These are phyloP conservation scores for Myochromella boudieri DNA, from an alignment of 768 basidiomycete genomes.

Conservation along the genomic window DNA sequence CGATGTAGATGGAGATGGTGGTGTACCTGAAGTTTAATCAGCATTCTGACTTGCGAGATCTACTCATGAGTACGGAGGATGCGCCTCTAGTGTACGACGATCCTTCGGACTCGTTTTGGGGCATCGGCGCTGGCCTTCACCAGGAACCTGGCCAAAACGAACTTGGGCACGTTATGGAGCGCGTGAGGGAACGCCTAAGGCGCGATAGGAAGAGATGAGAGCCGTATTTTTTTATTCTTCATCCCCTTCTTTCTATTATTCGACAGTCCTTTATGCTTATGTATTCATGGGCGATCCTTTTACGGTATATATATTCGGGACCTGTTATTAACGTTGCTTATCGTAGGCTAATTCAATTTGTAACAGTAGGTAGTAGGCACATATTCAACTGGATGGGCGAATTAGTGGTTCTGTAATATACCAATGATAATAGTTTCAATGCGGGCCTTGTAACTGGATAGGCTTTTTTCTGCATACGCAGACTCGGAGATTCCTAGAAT, in stretches of 20 bases:
- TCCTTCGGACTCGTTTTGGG: conserved; percentile 64
- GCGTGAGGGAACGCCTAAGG: conserved; percentile 49
- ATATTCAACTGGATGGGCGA: no score
- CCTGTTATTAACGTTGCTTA: no score
- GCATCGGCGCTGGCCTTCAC: conserved; percentile 43
- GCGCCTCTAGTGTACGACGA: conserved; percentile 55
- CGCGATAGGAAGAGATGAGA: conserved; percentile 17
- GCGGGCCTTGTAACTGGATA: no score
- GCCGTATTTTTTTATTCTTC: neutral
- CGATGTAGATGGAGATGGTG: conserved; percentile 65
- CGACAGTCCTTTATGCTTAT: no score
- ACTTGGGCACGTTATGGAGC: conserved; percentile 59
- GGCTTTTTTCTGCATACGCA: no score
- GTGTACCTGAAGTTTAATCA: conserved; percentile 69
- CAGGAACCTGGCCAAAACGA: conserved; percentile 49
- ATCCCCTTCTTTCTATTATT: neutral
- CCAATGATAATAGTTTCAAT: no score
- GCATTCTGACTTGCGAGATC: conserved; percentile 53
- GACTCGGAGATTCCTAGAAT: no score
- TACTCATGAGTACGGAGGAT: conserved; percentile 55
- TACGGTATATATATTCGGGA: no score
- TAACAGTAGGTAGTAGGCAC: no score
- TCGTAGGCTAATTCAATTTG: no score
- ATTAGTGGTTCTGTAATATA: no score
- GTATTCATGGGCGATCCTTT: no score